Percentiles rank a stretch among this genome's conserved stretches.
Conservation (phyloP, 169 alveolate species). For the Toxoplasma gondii region DNA sequence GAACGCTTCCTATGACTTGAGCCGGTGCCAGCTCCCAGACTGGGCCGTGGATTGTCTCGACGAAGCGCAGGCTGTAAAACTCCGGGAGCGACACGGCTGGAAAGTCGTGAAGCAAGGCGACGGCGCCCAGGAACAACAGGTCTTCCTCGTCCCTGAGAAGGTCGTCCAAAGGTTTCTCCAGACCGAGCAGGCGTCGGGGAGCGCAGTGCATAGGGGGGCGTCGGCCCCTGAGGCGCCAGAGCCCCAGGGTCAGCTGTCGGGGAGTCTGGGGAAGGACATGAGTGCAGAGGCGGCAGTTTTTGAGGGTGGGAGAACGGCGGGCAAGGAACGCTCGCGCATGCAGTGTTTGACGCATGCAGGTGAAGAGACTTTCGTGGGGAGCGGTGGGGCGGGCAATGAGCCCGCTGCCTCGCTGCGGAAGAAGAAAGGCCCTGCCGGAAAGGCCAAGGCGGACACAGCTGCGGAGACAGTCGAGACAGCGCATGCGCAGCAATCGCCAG, state of each 20-base stretch:
- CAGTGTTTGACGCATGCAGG: too few species aligned
- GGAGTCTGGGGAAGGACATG: background rate
- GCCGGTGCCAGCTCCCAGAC: background rate
- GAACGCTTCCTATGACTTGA: constrained; percentile 1
- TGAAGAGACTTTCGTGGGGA: too few species aligned
- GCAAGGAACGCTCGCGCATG: too few species aligned
- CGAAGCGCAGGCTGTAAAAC: constrained; percentile 1
- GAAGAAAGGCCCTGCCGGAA: too few species aligned
- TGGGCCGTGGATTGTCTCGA: constrained; percentile 19
- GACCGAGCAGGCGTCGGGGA: background rate
- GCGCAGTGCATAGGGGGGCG: too few species aligned
- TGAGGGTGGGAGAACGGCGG: too few species aligned
- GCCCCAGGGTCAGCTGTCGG: background rate
- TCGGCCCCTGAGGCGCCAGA: background rate
- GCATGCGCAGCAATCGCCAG: too few species aligned
- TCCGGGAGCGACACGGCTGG: background rate
- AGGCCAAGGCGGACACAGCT: too few species aligned
- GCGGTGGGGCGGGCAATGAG: too few species aligned
- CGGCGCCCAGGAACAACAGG: background rate
- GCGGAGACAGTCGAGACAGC: too few species aligned
- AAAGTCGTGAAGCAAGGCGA: background rate
- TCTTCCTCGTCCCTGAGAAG: background rate
- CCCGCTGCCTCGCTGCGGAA: too few species aligned
- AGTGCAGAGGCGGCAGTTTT: background rate
- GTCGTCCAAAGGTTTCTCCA: background rate